Base-by-base conservation (phyloP, 2,329 filamentous ascomycete genomes). In the Pseudovirgaria hyperparasitica region DNA sequence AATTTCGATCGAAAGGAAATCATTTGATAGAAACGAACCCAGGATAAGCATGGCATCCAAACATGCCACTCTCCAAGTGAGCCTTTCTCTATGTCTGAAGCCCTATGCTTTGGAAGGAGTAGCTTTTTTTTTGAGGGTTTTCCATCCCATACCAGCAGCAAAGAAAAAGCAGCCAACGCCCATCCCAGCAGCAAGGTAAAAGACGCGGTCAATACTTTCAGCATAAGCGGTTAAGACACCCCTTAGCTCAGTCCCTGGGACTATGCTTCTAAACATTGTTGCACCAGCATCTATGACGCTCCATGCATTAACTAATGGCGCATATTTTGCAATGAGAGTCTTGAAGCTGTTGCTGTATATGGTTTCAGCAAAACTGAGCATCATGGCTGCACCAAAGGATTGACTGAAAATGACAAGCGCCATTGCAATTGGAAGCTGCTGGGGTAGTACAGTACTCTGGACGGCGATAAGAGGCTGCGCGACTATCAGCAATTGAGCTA, bases 201-300 rank as follows among this genome's bases (percentile, higher is more conserved):
- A 24, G 10, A 24, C 22, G 2, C 22, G 22, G 25, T 29, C 27
- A 13, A 29, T 25, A n/a, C 50, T 51, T 11, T 48, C 45, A 1
- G 50, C 42, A 31, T 67, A 67, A 2, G 61, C 56, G 6, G 36
- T 21, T 4, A 64, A 30, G 2, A 63, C 58, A 6, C 45, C 48
- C 0, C 38, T 32, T 0, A 65, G 31, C 20, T 54, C 40, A 2
- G 33, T 29, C 2, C 35, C 15, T 1, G 38, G 21, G 0, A 65
- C 46, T 13, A 55, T 36, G 0, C 33, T 29, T 9, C 50, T 41
- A 19, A 65, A 53, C 1, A 39, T 49, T 1, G 54, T 56, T 4
- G 58, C 60, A 4, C 63, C 63, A 2, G 60, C 60, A 4, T 34
- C 28, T n/a, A 65, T 47, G 2, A 65, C 41, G 0, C 36, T 32